phyloP scores from a whole-genome alignment of 2,329 filamentous ascomycete genomes.

The Alternaria dauci region DNA sequence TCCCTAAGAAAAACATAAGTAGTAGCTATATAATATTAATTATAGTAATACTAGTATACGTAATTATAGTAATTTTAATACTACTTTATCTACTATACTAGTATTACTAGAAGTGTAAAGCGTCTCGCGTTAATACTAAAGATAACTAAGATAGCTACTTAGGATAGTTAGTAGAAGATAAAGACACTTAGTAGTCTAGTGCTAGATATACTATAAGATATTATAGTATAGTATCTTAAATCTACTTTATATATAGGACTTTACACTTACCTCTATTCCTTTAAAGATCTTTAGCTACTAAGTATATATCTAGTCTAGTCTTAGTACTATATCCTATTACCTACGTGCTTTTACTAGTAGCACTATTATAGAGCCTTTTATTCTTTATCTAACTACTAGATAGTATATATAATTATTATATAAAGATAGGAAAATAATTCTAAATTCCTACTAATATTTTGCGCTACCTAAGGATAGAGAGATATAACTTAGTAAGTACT shows the following conservation, averaged over 20 bases:
- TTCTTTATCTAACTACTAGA: not conserved
- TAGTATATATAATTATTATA: too few relatives aligned
- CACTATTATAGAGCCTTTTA: not conserved
- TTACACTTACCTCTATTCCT: not conserved
- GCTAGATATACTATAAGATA: not conserved
- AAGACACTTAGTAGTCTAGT: not conserved
- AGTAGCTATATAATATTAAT: not conserved
- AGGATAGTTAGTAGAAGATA: not conserved
- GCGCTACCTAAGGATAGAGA: not conserved
- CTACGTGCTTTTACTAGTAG: not conserved
- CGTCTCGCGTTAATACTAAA: not conserved
- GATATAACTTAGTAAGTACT: not conserved
- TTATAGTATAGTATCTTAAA: not conserved
- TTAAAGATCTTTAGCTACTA: not conserved
- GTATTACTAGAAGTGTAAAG: not conserved
- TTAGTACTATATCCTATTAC: not conserved
- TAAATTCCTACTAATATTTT: too few relatives aligned
- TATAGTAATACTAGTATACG: not conserved
- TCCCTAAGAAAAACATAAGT: not conserved
- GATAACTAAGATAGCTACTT: not conserved
- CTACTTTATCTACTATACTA: not conserved
- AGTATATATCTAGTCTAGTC: not conserved
- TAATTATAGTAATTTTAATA: not conserved
- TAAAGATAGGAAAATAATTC: too few relatives aligned
- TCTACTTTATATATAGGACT: not conserved